Evolutionary conservation across 495 filamentous ascomycete species (phyloP), one percentile per base, ranked within the genome.

Genomic region (Daldinia vernicosa): DNA sequence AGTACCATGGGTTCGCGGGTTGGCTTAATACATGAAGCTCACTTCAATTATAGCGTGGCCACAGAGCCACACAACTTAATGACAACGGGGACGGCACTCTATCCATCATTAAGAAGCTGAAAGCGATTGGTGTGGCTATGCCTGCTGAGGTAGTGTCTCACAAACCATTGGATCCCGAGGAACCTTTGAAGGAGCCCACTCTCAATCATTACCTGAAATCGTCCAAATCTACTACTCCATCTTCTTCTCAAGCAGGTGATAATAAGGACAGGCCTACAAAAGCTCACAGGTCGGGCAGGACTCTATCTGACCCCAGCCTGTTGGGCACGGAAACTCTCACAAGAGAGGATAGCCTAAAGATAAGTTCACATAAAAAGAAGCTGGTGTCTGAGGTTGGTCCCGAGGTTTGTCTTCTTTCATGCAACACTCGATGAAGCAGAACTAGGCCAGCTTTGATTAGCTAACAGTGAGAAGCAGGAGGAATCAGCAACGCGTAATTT

Each of bases 11-110:
- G 12, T 19, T 30, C 1, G 15, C 27, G 22, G 15, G 6, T 24
- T 19, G 27, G n/a, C 35, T 33, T 35, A 1, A 75, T n/a, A n/a
- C n/a, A n/a, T 68, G 51, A 72, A 19, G 45, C 55, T 45, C 64
- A 72, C 32, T 43, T 73, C 22, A 66, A 74, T 35, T 71, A 76
- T 56, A 79, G 65, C 6, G n/a, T 27, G 47, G 3, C 3, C 80
- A 82, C 51, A 67, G 63, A n/a, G 62, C 63, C 1, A 17, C 22
- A 5, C 7, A 71, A 14, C 57, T 80, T 3, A 78, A 81, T 39
- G 80, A 82, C 45, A 79, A 81, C 32, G 39, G 66, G 39, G 78
- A 81, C n/a, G 80, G 80, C 0, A 83, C 79, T 0, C 52, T 82
- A 6, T 74, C 78, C 15, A 22, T 72, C 22, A 28, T 72, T 5